Conservation (phyloP, 805 yeast genomes). For the Starmerella tilneyi region DNA sequence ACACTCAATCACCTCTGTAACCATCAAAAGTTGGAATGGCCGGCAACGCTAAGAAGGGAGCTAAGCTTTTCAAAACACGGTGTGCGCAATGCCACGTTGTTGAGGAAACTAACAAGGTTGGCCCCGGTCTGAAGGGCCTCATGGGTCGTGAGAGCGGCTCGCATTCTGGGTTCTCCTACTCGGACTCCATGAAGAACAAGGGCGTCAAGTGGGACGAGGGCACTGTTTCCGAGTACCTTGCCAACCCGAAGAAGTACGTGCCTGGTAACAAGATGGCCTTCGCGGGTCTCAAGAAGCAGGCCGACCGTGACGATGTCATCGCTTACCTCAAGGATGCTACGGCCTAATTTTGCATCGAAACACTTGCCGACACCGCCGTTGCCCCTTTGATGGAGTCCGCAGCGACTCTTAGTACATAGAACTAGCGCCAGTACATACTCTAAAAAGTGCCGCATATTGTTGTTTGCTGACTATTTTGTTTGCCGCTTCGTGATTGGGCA, state of each 20-base stretch:
- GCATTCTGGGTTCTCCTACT: slow-evolving; percentile 89
- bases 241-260: slow-evolving; percentile 98
- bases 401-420: slow-evolving; percentile 3
- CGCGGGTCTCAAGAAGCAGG: slow-evolving; percentile 98
- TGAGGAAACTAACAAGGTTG: slow-evolving; percentile 93
- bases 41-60: slow-evolving; percentile 88
- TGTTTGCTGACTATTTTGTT: background rate
- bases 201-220: slow-evolving; percentile 82
- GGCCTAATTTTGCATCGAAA: slow-evolving; percentile 28
- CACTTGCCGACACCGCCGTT: no score
- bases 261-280: slow-evolving; percentile 99
- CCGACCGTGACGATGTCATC: slow-evolving; percentile 95
- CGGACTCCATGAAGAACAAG: slow-evolving; percentile 96
- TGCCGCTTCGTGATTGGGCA: no score
- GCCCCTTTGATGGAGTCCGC: background rate
- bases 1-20: no score
- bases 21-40: no score
- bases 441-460: background rate
- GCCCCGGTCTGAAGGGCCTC: slow-evolving; percentile 95
- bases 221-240: slow-evolving; percentile 88
- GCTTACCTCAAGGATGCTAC: slow-evolving; percentile 56
- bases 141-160: slow-evolving; percentile 86
- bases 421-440: background rate
- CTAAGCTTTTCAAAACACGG: slow-evolving; percentile 96
- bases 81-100: slow-evolving; percentile 98